These are phyloP conservation scores for Penicillium palitans DNA, from an alignment of 2,329 filamentous ascomycete species.

Conservation along the genomic window DNA sequence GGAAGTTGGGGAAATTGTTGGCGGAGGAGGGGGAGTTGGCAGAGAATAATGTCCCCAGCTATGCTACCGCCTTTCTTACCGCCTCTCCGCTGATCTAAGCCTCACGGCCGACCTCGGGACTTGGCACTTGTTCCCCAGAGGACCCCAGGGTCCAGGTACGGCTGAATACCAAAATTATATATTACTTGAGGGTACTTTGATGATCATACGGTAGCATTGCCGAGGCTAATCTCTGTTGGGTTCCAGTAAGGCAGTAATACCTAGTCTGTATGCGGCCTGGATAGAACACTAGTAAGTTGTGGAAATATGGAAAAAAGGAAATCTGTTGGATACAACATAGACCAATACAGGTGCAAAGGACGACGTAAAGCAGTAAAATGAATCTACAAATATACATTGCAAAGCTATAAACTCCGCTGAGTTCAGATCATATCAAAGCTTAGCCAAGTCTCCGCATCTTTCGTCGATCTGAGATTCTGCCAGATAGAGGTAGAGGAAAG, in stretches of 20 bases:
- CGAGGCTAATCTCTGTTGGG: neutral
- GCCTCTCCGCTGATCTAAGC: neutral
- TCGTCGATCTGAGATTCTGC: constrained; percentile 9
- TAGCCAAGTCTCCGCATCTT: constrained; percentile 6
- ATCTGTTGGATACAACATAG: neutral
- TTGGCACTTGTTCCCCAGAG: neutral
- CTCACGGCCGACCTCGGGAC: neutral
- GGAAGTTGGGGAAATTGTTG: neutral
- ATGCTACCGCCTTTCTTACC: constrained; percentile 9
- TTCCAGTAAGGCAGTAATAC: neutral
- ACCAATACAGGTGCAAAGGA: neutral
- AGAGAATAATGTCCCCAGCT: neutral
- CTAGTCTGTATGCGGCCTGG: neutral
- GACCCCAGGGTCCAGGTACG: neutral
- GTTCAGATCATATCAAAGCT: neutral
- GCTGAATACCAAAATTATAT: neutral
- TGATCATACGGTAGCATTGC: constrained; percentile 1
- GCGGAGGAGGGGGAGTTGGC: neutral
- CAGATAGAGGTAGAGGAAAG: constrained; percentile 9
- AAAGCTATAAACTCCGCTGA: neutral
- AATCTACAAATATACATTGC: neutral
- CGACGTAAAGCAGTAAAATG: neutral
- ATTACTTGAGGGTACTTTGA: neutral
- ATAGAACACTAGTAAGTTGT: neutral
- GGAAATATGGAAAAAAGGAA: neutral